A percentile compares a stretch with the other conserved stretches of the same genome.
These are phyloP conservation scores for Fusarium acutatum DNA, from an alignment of 2,329 filamentous ascomycete genomes.

Conservation along the genomic window DNA sequence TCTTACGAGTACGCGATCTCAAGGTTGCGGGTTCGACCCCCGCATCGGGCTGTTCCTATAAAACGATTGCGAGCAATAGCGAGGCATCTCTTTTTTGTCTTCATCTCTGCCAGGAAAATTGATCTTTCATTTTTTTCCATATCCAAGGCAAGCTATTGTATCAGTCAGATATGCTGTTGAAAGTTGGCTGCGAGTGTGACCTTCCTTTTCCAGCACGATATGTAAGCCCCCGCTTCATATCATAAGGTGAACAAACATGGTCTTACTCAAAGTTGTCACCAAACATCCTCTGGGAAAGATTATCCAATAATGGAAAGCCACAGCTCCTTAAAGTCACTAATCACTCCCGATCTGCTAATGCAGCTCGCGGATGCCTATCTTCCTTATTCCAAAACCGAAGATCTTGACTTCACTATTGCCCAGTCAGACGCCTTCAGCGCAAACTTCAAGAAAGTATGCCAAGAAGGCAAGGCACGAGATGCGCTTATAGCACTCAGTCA, in stretches of 20 bases:
- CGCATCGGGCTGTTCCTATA: conserved; percentile 48
- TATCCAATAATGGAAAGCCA: neutral
- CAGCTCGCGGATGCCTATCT: neutral
- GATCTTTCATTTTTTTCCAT: neutral
- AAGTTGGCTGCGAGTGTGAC: accelerated
- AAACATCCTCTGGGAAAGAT: accelerated
- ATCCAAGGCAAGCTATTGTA: accelerated
- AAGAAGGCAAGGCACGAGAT: neutral
- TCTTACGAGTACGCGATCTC: conserved; percentile 61
- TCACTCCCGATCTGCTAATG: neutral
- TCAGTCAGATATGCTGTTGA: accelerated
- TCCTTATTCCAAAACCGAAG: neutral
- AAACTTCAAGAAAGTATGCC: neutral
- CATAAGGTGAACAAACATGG: accelerated
- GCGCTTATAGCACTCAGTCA: neutral
- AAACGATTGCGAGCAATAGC: conserved; percentile 23
- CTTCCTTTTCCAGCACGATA: neutral
- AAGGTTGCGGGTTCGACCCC: conserved; percentile 65
- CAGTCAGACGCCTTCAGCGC: neutral
- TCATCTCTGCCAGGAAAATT: too few species aligned
- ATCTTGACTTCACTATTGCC: neutral
- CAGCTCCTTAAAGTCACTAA: neutral
- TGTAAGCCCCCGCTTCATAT: neutral
- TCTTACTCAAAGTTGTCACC: neutral
- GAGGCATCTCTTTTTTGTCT: conserved; percentile 21